Evolutionary conservation across 306 rosid species (phyloP).

Genomic region (Vigna trinervia): DNA sequence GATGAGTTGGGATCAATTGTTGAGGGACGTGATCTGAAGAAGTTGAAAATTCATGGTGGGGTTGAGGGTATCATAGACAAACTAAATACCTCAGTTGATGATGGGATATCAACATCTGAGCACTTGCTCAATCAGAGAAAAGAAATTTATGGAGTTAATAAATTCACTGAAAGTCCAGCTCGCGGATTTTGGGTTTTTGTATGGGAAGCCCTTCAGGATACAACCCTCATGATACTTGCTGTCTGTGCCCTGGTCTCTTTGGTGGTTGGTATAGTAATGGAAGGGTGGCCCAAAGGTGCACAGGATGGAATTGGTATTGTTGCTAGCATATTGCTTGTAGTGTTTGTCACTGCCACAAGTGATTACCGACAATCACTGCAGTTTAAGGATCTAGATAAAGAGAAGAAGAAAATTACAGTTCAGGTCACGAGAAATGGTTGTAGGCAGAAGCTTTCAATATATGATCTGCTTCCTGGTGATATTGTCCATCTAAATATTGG

Average conservation of each 20-base stretch:
- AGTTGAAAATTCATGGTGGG: conserved; percentile 76
- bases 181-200: conserved; percentile 86
- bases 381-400: conserved; percentile 96
- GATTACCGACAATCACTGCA: conserved; percentile 95
- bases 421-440: conserved; percentile 83
- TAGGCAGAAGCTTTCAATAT: conserved; percentile 93
- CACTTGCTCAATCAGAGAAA: conserved; percentile 66
- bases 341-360: conserved; percentile 92
- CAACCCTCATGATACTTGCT: conserved; percentile 91
- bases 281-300: conserved; percentile 99
- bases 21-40: conserved; percentile 90
- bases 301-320: conserved; percentile 99
- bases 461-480: conserved; percentile 94
- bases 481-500: conserved; percentile 91
- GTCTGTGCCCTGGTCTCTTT: conserved; percentile 84
- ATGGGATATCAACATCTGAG: conserved; percentile 78
- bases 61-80: conserved; percentile 70
- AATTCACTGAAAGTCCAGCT: conserved; percentile 79
- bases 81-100: conserved; percentile 62
- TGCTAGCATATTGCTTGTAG: conserved; percentile 98
- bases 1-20: conserved; percentile 83
- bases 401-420: conserved; percentile 87
- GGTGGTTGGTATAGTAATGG: conserved; percentile 80
- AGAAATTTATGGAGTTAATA: conserved; percentile 82
- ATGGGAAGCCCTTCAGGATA: conserved; percentile 99